Evolutionary conservation across 768 basidiomycete genomes (phyloP).

Genomic region (Flagelloscypha sp.): DNA sequence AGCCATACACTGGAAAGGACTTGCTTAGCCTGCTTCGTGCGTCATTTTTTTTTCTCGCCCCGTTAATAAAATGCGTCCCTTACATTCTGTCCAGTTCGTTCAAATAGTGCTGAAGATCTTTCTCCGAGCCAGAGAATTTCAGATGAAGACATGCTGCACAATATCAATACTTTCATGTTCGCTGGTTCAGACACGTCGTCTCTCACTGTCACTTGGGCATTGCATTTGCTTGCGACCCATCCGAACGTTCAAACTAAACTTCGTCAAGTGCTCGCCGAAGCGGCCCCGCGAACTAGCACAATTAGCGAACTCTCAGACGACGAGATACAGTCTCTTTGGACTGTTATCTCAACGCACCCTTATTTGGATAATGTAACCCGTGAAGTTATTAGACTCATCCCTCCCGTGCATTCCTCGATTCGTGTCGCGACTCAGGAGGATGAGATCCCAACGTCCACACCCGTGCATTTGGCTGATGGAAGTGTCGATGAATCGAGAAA

Average conservation of each 20-base stretch:
- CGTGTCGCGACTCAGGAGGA: conserved; percentile 75
- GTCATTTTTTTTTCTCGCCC: conserved; percentile 22
- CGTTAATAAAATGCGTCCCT: neutral
- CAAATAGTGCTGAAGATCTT: conserved; percentile 68
- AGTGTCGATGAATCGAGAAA: conserved; percentile 29
- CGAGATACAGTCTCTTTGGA: conserved; percentile 54
- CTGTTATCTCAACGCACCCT: conserved; percentile 50
- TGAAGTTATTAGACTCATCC: conserved; percentile 70
- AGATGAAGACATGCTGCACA: conserved; percentile 80
- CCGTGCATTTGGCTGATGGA: conserved; percentile 46
- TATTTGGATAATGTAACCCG: conserved; percentile 69
- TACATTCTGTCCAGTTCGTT: conserved; percentile 51
- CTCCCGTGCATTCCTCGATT: conserved; percentile 76
- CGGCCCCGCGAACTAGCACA: conserved; percentile 28
- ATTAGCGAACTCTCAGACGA: conserved; percentile 46
- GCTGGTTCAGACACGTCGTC: conserved; percentile 86
- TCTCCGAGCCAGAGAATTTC: conserved; percentile 66
- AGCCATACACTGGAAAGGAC: conserved; percentile 57
- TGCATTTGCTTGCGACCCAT: conserved; percentile 65
- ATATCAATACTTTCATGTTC: conserved; percentile 85
- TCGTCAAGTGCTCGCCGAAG: conserved; percentile 44
- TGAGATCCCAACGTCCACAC: conserved; percentile 60
- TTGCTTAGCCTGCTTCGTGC: conserved; percentile 67
- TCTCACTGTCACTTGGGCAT: conserved; percentile 75
- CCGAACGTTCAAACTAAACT: conserved; percentile 62